A percentile compares a stretch with the other conserved stretches of the same genome.
These are phyloP conservation scores for Alternaria infectoria DNA, from an alignment of 2,329 filamentous ascomycete genomes.

Conservation along the genomic window DNA sequence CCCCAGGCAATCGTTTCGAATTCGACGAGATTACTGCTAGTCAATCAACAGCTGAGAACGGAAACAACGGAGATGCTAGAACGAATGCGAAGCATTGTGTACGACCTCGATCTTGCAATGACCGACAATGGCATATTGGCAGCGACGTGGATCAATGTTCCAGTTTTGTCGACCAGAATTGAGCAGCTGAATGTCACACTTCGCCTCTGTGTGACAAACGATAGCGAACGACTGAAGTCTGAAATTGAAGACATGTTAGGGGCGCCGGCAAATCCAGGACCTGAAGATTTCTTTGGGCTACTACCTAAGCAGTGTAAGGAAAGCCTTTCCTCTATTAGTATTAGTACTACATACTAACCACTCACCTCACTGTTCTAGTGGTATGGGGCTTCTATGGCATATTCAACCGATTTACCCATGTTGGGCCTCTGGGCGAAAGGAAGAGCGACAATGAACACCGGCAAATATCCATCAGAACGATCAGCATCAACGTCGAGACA, in stretches of 20 bases:
- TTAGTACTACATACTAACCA: background rate
- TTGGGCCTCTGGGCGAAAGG: background rate
- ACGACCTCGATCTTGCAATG: constrained; percentile 20
- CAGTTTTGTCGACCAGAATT: constrained; percentile 8
- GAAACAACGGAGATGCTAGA: constrained; percentile 13
- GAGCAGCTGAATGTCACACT: constrained; percentile 15
- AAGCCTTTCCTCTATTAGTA: background rate
- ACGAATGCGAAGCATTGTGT: background rate
- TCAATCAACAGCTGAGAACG: constrained; percentile 17
- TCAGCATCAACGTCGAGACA: constrained; percentile 21
- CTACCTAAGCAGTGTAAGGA: background rate
- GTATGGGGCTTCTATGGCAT: background rate
- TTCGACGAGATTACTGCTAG: constrained; percentile 10
- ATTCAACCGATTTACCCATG: background rate
- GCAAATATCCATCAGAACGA: constrained; percentile 12
- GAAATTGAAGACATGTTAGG: background rate
- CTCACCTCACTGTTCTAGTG: background rate
- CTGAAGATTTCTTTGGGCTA: background rate
- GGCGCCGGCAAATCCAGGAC: background rate
- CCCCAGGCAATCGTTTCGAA: constrained; percentile 3
- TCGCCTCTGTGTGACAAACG: constrained; percentile 11
- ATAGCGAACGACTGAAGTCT: background rate
- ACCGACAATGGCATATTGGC: constrained; percentile 18
- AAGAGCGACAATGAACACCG: background rate
- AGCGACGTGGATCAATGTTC: constrained; percentile 21